phyloP scores from a whole-genome alignment of 768 basidiomycete species.

The Macrolepiota albuminosa region DNA sequence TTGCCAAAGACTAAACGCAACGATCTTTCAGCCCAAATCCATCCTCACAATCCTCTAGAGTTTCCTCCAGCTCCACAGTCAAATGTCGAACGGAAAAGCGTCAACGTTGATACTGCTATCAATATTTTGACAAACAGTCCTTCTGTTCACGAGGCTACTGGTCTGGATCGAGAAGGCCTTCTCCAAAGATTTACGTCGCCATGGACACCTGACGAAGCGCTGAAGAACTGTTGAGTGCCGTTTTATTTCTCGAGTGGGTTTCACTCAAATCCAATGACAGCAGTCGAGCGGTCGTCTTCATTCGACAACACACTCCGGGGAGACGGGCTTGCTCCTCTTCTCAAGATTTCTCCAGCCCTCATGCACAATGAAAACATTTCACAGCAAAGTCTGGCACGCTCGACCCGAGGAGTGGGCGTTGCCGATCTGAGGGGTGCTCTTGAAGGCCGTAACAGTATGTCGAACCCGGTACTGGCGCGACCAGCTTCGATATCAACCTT shows the following conservation, averaged over 20 bases:
- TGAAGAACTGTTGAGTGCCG: constrained; percentile 71
- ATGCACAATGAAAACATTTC: constrained; percentile 93
- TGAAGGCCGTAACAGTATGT: constrained; percentile 80
- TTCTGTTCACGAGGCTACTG: constrained; percentile 58
- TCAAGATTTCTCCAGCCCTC: constrained; percentile 78
- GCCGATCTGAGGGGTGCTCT: constrained; percentile 85
- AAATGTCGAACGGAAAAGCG: constrained; percentile 31
- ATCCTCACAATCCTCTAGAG: constrained; percentile 38
- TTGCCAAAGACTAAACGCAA: constrained; percentile 31
- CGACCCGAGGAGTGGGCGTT: constrained; percentile 79
- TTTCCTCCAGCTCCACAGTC: constrained; percentile 29
- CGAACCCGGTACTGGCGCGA: constrained; percentile 65
- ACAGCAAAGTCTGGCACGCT: constrained; percentile 76
- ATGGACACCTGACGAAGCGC: constrained; percentile 76
- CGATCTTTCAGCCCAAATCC: constrained; percentile 36
- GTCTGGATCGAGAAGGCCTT: constrained; percentile 54
- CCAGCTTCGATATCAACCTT: constrained; percentile 75
- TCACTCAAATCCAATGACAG: constrained; percentile 25
- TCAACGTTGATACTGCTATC: constrained; percentile 54
- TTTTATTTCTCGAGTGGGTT: not conserved
- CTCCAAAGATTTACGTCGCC: constrained; percentile 45
- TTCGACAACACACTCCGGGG: constrained; percentile 55
- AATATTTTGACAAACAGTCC: constrained; percentile 46
- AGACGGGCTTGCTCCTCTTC: constrained; percentile 68
- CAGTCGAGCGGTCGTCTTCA: constrained; percentile 47